Evolutionary conservation across 257 asterid species (phyloP).

Genomic region (Solanum neorickii): DNA sequence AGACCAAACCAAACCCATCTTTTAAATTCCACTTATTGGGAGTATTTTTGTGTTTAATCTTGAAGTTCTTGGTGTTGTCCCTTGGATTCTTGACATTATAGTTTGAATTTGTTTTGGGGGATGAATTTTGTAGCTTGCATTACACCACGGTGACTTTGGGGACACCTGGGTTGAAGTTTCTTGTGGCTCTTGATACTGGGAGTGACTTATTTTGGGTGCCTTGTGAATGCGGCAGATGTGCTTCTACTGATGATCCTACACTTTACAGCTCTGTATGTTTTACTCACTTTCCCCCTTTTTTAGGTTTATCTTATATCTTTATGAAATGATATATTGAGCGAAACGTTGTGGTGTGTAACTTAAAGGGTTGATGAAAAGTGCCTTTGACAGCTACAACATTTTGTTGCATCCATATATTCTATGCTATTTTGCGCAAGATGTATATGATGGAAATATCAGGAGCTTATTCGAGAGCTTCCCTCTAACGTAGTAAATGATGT

Average conservation of each 20-base stretch:
- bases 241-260: constrained; percentile 36
- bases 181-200: constrained; percentile 93
- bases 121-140: constrained; percentile 47
- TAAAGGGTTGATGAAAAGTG: background rate
- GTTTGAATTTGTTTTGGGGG: constrained; percentile 9
- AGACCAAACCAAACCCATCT: background rate
- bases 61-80: background rate
- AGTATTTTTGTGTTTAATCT: background rate
- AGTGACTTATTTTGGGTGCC: constrained; percentile 89
- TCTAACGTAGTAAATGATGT: background rate
- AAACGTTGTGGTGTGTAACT: background rate
- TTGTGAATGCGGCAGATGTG: constrained; percentile 52
- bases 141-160: constrained; percentile 72
- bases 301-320: background rate
- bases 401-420: background rate
- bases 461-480: background rate
- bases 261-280: constrained; percentile 41
- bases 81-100: background rate
- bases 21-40: background rate
- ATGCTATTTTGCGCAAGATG: background rate
- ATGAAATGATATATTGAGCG: background rate
- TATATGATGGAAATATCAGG: background rate
- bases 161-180: constrained; percentile 63
- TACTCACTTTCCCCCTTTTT: background rate
- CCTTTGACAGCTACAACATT: background rate